Base-by-base conservation (phyloP, 2,329 filamentous ascomycete species). In the Cladosporium colombiae region DNA sequence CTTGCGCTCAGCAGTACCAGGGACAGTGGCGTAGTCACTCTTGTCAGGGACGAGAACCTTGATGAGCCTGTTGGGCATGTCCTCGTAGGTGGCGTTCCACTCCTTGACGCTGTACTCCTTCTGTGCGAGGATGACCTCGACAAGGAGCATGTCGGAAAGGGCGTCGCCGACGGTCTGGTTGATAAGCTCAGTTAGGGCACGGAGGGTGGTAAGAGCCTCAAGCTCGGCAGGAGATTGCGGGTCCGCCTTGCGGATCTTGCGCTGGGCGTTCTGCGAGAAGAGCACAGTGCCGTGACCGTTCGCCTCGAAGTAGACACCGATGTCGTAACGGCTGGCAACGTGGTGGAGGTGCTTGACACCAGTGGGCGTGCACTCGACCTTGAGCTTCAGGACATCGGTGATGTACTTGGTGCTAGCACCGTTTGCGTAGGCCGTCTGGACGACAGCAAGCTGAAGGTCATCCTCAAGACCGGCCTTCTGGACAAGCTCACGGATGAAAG, bases 81-180 rank as follows among this genome's bases (percentile, higher is more conserved):
- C 95, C 27, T 87, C 90, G 82, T 99, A 99, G 5, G 93, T 97
- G 70, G 88, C 87, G 68, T 93, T 88, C 95, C 95, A 99, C 77
- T 98, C 76, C 89, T 89, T 55, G 66, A 93, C 89, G 29, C 87
- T 88, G 93, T 93, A 99, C 71, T 85, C 86, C 83, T 97, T 98
- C 85, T 98, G 93, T 7, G 95, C 93, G 49, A 99, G 89, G 71
- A 98, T 95, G 37, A 94, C 91, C 80, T 99, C 95, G 46, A 98
- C 93, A 74, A 99, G 88, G 55, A 99, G 87, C 86, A 97, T 91
- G 80, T 99, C 95, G 0, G 93, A 97, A 65, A 99, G 86, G 56
- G 95, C 95, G 76, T 99, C 95, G 62, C 95, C 95, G 56, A 98
- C 94, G 0, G 95, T 95, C 82, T 99, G 95, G 84, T 99, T 99